Evolutionary conservation across 176 grass and related monocot species (phyloP).

Genomic region (Oryza meridionalis): DNA sequence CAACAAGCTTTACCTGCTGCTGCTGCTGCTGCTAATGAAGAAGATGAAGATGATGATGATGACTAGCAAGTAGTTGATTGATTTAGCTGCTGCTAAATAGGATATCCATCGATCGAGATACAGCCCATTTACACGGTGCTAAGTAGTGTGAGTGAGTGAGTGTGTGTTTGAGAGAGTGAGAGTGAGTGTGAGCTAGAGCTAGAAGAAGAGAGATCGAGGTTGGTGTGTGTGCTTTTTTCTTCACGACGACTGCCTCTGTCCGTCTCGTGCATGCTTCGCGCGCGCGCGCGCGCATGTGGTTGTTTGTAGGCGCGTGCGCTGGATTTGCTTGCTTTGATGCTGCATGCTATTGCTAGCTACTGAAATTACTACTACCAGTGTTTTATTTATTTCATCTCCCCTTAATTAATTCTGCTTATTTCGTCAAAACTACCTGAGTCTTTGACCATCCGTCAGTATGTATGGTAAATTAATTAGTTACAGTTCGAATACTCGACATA

Average conservation of each 20-base stretch:
- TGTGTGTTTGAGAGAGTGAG: not conserved
- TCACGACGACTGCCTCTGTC: slow-evolving; percentile 44
- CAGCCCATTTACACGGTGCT: slow-evolving; percentile 12
- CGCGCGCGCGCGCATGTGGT: slow-evolving; percentile 30
- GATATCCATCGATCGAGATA: slow-evolving; percentile 4
- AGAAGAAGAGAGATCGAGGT: slow-evolving; percentile 20
- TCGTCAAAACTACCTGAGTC: not conserved
- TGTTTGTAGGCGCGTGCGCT: slow-evolving; percentile 37
- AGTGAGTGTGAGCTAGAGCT: not conserved
- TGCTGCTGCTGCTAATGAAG: not conserved
- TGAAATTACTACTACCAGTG: slow-evolving; percentile 2
- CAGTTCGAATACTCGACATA: not conserved
- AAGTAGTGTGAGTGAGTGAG: not conserved
- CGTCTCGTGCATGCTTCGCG: not conserved
- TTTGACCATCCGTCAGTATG: not conserved
- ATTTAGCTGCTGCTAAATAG: slow-evolving; percentile 26
- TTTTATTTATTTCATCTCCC: not conserved
- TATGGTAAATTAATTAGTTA: not conserved
- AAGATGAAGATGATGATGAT: not conserved
- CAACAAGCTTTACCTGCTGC: slow-evolving; percentile 13
- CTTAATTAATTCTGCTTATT: not conserved
- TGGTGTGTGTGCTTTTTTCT: slow-evolving; percentile 42
- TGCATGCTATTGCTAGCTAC: slow-evolving; percentile 18
- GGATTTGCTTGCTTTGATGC: slow-evolving; percentile 50
- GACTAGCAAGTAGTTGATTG: slow-evolving; percentile 1